Evolutionary conservation across 1,284 basidiomycete genomes (phyloP).

Genomic region (Thelephora terrestris): DNA sequence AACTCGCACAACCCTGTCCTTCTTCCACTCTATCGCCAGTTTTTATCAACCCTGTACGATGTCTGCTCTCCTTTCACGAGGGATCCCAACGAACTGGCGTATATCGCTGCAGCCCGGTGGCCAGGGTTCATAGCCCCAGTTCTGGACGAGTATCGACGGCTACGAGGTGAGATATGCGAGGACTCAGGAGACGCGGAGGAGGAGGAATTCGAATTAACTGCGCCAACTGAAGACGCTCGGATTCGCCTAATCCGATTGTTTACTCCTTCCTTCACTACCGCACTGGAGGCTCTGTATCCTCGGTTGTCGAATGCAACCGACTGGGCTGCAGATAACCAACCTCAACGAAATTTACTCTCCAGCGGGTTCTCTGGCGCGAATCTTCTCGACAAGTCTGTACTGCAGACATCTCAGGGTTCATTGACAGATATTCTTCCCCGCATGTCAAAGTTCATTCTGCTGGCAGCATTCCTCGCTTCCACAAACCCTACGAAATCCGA

Average conservation of each 20-base stretch:
- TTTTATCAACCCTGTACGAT: constrained; percentile 52
- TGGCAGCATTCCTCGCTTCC: constrained; percentile 79
- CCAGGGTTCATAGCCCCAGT: constrained; percentile 65
- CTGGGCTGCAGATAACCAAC: constrained; percentile 42
- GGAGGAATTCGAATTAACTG: constrained; percentile 18
- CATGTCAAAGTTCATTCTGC: constrained; percentile 66
- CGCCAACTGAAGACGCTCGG: constrained; percentile 45
- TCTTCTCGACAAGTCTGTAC: neutral
- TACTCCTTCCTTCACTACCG: constrained; percentile 45
- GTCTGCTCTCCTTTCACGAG: constrained; percentile 57
- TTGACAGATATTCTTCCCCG: constrained; percentile 31
- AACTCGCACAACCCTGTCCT: constrained; percentile 44
- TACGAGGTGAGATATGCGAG: constrained; percentile 5
- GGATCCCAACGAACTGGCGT: constrained; percentile 62
- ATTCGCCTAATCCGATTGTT: constrained; percentile 54
- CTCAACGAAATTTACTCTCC: constrained; percentile 26
- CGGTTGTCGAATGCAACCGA: constrained; percentile 48
- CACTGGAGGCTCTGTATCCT: constrained; percentile 56
- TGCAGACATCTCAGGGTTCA: neutral
- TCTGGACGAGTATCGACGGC: constrained; percentile 37
- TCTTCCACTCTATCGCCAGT: constrained; percentile 54
- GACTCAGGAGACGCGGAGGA: constrained; percentile 11
- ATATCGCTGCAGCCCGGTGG: constrained; percentile 73
- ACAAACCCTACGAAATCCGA: constrained; percentile 82
- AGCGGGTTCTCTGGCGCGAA: constrained; percentile 9